Percentiles rank a stretch among this genome's conserved stretches.
Evolutionary conservation across 352 stramenopile species (phyloP).

Genomic region (Pythium diclinum): DNA sequence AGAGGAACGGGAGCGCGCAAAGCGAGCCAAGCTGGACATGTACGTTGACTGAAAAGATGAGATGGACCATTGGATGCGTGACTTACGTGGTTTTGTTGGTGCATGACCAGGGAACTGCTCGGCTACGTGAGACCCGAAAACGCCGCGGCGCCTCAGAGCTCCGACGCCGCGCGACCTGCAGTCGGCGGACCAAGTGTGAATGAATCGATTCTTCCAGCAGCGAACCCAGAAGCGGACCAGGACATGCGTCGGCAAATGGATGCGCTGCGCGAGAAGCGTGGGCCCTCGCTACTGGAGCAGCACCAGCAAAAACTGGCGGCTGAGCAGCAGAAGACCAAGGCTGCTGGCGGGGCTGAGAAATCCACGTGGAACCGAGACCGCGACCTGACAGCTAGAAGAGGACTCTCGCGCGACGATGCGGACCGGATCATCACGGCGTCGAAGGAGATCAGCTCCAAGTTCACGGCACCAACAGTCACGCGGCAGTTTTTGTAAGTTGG

Average conservation of each 20-base stretch:
- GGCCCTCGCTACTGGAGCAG: conserved; percentile 73
- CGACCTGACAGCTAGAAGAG: conserved; percentile 52
- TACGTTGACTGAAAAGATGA: conserved; percentile 23
- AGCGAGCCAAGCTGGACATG: conserved; percentile 82
- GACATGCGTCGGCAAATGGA: conserved; percentile 75
- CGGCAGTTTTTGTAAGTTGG: conserved; percentile 73
- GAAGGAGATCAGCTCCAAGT: conserved; percentile 83
- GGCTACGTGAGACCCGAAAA: conserved; percentile 82
- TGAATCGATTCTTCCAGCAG: conserved; percentile 62
- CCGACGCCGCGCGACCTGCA: conserved; percentile 15
- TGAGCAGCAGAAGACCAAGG: conserved; percentile 35
- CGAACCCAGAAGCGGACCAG: conserved; percentile 61
- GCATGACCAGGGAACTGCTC: conserved; percentile 55
- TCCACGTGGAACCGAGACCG: conserved; percentile 73
- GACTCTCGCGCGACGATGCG: conserved; percentile 69
- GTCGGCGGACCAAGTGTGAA: conserved; percentile 33
- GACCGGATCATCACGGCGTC: conserved; percentile 72
- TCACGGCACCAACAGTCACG: conserved; percentile 77
- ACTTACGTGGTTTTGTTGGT: neutral
- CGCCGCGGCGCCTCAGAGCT: conserved; percentile 24
- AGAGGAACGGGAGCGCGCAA: conserved; percentile 75
- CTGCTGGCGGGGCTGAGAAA: conserved; percentile 14
- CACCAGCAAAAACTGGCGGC: conserved; percentile 65
- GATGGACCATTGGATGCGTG: neutral
- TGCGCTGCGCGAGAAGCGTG: conserved; percentile 45